Base-by-base conservation (phyloP, 371 early-diverging fungal genomes). In the Mucor circinelloides region DNA sequence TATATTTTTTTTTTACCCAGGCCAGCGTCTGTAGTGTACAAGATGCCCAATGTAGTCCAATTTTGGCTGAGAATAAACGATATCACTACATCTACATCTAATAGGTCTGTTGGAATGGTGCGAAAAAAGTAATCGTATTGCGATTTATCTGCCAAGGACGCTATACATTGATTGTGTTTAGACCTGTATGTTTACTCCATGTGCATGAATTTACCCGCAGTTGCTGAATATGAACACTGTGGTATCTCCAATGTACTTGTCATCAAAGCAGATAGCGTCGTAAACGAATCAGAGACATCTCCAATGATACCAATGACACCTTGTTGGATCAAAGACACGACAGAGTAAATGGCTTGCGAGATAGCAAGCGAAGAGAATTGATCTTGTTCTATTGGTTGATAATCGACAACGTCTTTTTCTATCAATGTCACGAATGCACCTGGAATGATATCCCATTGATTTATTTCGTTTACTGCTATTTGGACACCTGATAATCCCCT, bases 401-500 rank as follows among this genome's bases (percentile, higher is more conserved):
- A 76, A 25, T 79, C 76, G 5, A 80, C 82, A 84, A 83, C 56
- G 46, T 84, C 85, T 60, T 81, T 81, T 68, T 85, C 85, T 32
- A 87, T 75, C 27, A 87, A 54, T 2, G 87, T 85, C 31, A 87
- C 77, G 42, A 80, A 84, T 4, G 85, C 85, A 3, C 84, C 86
- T 1, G 86, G 85, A 19, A 87, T 85, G 25, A 83, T 36, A 3
- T 72, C 71, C 46, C 78, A 66, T 9, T 76, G 68, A 66, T 87
- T 87, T 57, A 87, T 87, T 72, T 85, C 87, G 19, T 77, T 70
- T 0, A 70, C 85, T 19, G 87, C 87, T 58, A 85, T 60, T 34
- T 85, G 81, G 31, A 85, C 81, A 8, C 85, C 87, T 0, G 85
- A 81, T n/a, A 82, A 73, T 17, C 85, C 87, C 64, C 85, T 85